Conservation (phyloP, 2,329 filamentous ascomycete species). For the Alternaria atra region DNA sequence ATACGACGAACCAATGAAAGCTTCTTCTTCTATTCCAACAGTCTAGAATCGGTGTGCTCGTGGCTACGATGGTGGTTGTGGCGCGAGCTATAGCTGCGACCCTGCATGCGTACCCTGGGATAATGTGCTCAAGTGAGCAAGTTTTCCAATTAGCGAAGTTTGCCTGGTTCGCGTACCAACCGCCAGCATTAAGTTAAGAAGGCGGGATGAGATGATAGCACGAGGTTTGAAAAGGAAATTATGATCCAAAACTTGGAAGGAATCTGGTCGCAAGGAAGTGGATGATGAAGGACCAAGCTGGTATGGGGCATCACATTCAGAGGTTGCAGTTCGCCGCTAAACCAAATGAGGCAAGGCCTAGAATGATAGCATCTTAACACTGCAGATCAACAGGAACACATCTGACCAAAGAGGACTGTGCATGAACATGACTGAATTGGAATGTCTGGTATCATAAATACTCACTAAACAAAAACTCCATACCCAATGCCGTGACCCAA, state of each 20-base stretch:
- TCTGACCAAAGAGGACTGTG: background rate
- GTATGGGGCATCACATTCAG: background rate
- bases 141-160: slow-evolving; percentile 31
- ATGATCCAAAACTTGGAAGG: accelerated
- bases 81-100: slow-evolving; percentile 35
- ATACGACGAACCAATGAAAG: slow-evolving; percentile 1
- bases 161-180: background rate
- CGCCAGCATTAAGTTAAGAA: background rate
- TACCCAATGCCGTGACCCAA: slow-evolving; percentile 5
- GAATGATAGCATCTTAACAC: background rate
- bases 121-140: slow-evolving; percentile 42
- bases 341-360: background rate
- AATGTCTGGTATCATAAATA: slow-evolving; percentile 7
- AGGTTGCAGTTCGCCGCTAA: background rate
- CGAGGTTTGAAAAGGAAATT: background rate
- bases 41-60: background rate
- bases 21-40: background rate
- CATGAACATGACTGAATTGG: background rate
- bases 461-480: slow-evolving; percentile 3
- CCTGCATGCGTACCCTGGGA: slow-evolving; percentile 25
- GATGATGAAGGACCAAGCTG: background rate
- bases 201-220: background rate
- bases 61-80: slow-evolving; percentile 22
- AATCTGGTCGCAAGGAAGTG: background rate
- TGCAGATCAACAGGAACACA: background rate